A percentile compares a stretch with the other conserved stretches of the same genome.
Evolutionary conservation across 73 alveolate species (phyloP).

Genomic region (Stentor coeruleus): DNA sequence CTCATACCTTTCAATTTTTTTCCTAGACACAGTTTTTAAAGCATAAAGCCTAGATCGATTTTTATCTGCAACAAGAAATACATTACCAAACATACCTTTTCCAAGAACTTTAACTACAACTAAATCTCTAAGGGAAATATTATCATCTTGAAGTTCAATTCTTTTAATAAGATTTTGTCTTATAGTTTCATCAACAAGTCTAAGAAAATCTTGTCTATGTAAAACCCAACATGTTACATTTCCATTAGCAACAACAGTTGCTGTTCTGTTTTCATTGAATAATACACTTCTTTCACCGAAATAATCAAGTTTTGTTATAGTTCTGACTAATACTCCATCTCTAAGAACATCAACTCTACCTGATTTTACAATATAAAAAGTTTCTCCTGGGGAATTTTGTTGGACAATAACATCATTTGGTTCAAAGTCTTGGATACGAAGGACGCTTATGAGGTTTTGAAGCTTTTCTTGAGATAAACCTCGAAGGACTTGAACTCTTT

Average conservation of each 20-base stretch:
- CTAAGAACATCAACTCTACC: constrained; percentile 46
- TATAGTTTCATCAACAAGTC: constrained; percentile 34
- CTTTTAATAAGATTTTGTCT: constrained; percentile 36
- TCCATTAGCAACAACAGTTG: constrained; percentile 49
- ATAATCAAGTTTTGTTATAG: constrained; percentile 49
- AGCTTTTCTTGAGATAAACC: constrained; percentile 38
- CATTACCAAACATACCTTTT: constrained; percentile 70
- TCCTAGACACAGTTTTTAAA: constrained; percentile 58
- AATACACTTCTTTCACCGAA: constrained; percentile 56
- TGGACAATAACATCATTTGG: constrained; percentile 32
- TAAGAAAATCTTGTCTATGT: constrained; percentile 36
- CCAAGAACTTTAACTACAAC: constrained; percentile 54
- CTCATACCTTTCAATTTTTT: constrained; percentile 51
- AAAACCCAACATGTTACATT: constrained; percentile 46
- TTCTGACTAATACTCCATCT: constrained; percentile 39
- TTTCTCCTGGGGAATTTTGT: constrained; percentile 38
- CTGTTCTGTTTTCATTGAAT: constrained; percentile 52
- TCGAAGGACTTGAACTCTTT: constrained; percentile 38
- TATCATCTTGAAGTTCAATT: constrained; percentile 33
- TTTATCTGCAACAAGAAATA: constrained; percentile 62
- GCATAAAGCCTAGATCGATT: constrained; percentile 57
- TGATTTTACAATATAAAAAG: constrained; percentile 47
- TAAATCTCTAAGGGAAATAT: constrained; percentile 49
- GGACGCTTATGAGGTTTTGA: constrained; percentile 29
- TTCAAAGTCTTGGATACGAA: constrained; percentile 24